phyloP scores from a whole-genome alignment of 23 red algal species.

The Pyropia haitanensis region DNA sequence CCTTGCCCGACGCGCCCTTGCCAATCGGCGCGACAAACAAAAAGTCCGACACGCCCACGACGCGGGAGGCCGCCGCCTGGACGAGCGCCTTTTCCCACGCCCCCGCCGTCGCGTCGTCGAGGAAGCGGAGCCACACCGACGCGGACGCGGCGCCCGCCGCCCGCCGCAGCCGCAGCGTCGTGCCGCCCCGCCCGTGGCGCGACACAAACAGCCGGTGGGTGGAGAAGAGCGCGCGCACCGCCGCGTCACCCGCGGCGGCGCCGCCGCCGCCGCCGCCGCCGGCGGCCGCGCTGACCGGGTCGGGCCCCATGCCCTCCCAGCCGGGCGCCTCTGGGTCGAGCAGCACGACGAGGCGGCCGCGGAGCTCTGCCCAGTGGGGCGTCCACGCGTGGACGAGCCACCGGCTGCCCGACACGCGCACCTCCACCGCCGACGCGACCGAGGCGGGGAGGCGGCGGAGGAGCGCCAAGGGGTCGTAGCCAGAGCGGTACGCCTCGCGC shows the following conservation, averaged over 20 bases:
- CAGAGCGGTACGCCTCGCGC: too few relatives aligned
- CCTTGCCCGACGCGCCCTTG: conserved; percentile 77
- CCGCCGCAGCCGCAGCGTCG: too few relatives aligned
- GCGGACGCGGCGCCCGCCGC: too few relatives aligned
- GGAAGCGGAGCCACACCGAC: conserved; percentile 38
- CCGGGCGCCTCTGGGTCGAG: not conserved
- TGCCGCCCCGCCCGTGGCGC: too few relatives aligned
- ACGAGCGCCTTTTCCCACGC: conserved; percentile 45
- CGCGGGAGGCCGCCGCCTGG: conserved; percentile 6
- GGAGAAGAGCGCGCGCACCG: too few relatives aligned
- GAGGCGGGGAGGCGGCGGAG: conserved; percentile 7
- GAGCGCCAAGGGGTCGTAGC: conserved; percentile 11
- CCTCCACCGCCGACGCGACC: conserved; percentile 7
- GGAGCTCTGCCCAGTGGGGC: conserved; percentile 22
- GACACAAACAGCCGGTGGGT: too few relatives aligned
- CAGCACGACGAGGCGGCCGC: conserved; percentile 11
- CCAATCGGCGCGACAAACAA: conserved; percentile 79
- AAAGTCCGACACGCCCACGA: conserved; percentile 59
- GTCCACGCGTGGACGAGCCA: conserved; percentile 4
- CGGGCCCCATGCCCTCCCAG: too few relatives aligned
- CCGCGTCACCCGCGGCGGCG: too few relatives aligned
- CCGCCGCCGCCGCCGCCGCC: too few relatives aligned
- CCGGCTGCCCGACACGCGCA: conserved; percentile 6
- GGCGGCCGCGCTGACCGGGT: too few relatives aligned
- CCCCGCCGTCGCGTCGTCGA: conserved; percentile 10